phyloP scores from a whole-genome alignment of 352 stramenopile genomes.

The Pythium scleroteichum region DNA sequence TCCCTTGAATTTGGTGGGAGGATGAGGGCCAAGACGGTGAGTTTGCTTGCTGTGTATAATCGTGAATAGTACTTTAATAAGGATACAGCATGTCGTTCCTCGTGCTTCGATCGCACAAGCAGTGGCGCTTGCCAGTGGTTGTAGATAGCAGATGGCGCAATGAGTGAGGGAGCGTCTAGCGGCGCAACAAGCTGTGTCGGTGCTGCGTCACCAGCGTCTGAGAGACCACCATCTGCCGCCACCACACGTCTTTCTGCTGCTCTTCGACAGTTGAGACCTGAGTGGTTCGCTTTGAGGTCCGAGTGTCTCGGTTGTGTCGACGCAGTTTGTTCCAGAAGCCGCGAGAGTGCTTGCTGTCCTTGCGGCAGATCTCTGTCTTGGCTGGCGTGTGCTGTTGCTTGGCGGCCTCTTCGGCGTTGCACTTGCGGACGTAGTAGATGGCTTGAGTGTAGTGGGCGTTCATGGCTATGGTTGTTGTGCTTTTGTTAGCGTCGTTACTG shows the following conservation, averaged over 20 bases:
- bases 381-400: neutral
- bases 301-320: neutral
- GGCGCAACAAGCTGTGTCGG: neutral
- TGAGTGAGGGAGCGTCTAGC: too few relatives aligned
- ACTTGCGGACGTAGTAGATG: conserved; percentile 8
- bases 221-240: conserved; percentile 16
- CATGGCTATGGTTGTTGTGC: too few relatives aligned
- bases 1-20: too few relatives aligned
- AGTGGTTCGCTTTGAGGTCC: neutral
- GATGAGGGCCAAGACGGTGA: too few relatives aligned
- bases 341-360: neutral
- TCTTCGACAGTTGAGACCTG: neutral
- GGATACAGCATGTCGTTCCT: too few relatives aligned
- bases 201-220: neutral
- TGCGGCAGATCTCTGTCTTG: neutral
- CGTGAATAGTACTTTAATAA: too few relatives aligned
- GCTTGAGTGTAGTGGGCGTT: conserved; percentile 9
- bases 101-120: too few relatives aligned
- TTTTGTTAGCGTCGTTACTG: too few relatives aligned
- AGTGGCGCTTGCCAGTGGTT: too few relatives aligned
- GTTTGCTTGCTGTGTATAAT: too few relatives aligned
- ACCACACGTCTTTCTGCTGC: conserved; percentile 10
- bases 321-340: conserved; percentile 1
- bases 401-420: conserved; percentile 3
- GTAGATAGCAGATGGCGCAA: too few relatives aligned